phyloP scores from a whole-genome alignment of 1,139 yeast genomes.

The Kodamaea ohmeri region DNA sequence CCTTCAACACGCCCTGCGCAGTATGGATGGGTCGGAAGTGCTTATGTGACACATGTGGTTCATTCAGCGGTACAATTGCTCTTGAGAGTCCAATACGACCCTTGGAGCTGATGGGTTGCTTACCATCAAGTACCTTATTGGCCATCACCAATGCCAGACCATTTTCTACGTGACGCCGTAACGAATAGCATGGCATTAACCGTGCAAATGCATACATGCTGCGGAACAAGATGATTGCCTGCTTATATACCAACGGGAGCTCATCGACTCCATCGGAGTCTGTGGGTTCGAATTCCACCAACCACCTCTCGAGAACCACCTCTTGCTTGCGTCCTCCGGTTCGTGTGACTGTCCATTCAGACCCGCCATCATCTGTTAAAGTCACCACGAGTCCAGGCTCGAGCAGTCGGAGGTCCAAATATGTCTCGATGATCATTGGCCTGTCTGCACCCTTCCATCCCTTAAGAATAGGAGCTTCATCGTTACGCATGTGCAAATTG shows the following conservation, averaged over 20 bases:
- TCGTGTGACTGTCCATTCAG: constrained; percentile 50
- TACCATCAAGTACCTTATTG: constrained; percentile 71
- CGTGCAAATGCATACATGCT: constrained; percentile 66
- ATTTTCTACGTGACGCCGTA: constrained; percentile 33
- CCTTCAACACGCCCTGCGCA: constrained; percentile 66
- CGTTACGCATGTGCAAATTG: constrained; percentile 52
- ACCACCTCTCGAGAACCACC: constrained; percentile 90
- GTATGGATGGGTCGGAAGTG: constrained; percentile 70
- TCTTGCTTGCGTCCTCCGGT: constrained; percentile 62
- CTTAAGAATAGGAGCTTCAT: constrained; percentile 48
- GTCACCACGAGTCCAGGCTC: constrained; percentile 61
- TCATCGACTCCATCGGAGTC: constrained; percentile 43
- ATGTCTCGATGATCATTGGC: constrained; percentile 84
- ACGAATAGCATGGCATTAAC: constrained; percentile 68
- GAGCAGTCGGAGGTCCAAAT: constrained; percentile 65
- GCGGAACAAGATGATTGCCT: constrained; percentile 70
- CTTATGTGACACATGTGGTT: constrained; percentile 57
- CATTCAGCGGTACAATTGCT: constrained; percentile 49
- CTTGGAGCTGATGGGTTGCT: constrained; percentile 70
- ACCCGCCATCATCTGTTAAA: constrained; percentile 50
- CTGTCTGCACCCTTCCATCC: constrained; percentile 64
- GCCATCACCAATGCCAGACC: constrained; percentile 40
- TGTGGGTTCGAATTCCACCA: constrained; percentile 64
- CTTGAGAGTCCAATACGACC: constrained; percentile 84
- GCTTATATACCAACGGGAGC: constrained; percentile 69